These are phyloP conservation scores for Aspergillus pseudoviridinutans DNA, from an alignment of 2,329 filamentous ascomycete genomes.

Conservation along the genomic window DNA sequence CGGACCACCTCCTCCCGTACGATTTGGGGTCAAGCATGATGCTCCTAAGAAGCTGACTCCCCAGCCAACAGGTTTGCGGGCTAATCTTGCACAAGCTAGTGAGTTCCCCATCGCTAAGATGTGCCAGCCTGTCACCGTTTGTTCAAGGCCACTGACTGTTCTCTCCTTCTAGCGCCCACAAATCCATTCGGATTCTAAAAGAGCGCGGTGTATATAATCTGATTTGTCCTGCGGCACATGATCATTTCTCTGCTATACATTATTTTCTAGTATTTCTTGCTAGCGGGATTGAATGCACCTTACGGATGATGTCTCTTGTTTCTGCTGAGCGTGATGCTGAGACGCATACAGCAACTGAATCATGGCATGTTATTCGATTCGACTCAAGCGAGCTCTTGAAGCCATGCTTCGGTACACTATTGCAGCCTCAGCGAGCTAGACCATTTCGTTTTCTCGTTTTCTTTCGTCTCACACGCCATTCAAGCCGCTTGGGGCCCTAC, in stretches of 20 bases:
- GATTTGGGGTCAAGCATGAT: constrained; percentile 74
- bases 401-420: constrained; percentile 10
- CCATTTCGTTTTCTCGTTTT: constrained; percentile 8
- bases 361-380: constrained; percentile 3
- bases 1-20: constrained; percentile 78
- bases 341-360: constrained; percentile 8
- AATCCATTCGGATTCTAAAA: constrained; percentile 67
- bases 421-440: constrained; percentile 20
- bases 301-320: constrained; percentile 8
- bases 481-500: constrained; percentile 2
- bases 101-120: constrained; percentile 49
- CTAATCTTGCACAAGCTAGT: constrained; percentile 94
- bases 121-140: neutral
- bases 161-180: constrained; percentile 53
- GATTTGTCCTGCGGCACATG: constrained; percentile 19
- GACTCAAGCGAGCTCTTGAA: constrained; percentile 15
- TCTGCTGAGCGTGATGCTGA: constrained; percentile 8
- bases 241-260: constrained; percentile 18
- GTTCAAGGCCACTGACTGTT: constrained; percentile 10
- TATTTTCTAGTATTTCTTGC: constrained; percentile 15
- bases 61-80: constrained; percentile 83
- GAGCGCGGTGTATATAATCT: constrained; percentile 26
- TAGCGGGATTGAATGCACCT: constrained; percentile 12
- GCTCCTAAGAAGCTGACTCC: constrained; percentile 72
- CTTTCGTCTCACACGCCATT: neutral